Evolutionary conservation across 345 rosid species (phyloP), one percentile per base, ranked within the genome.

Genomic region (Populus alba): DNA sequence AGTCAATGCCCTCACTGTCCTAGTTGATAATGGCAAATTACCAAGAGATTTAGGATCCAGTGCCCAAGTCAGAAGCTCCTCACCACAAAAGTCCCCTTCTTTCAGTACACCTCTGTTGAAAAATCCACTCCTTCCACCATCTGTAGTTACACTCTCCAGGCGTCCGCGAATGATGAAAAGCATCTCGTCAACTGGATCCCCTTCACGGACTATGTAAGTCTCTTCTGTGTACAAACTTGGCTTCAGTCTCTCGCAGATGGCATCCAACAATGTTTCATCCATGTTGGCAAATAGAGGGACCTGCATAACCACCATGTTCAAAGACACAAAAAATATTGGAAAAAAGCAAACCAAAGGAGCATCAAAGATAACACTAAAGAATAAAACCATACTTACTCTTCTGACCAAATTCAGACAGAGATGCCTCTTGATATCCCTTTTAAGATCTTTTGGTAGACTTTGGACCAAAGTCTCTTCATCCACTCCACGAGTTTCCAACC

Each of bases 161-260:
- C 92, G 83, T 16, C 97, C 98, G 2, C 94, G 89, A 17, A 94
- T 94, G 29, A 94, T 91, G 83, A 92, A 94, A 10, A 94, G 88
- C 98, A 94, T 94, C 81, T 92, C 95, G 70, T 91, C 87, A 3
- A 94, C 98, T 0, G 98, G 98, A 41, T 94, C 98, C 23, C 92
- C 98, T 90, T 94, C 97, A 23, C 97, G 86, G 43, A 92, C 97
- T 5, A 94, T 85, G 77, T 84, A 89, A 7, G 97, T 94, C 5
- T 82, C 73, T 53, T 92, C 92, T 27, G 97, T 92, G 86, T 87
- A 94, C 73, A 94, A 74, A 81, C 91, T 89, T 31, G 98, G 97
- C 80, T 91, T 94, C 70, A 94, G 77, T 74, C 98, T 87, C 81
- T 94, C 98, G n/a, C 98, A 94, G 9, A 94, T 94, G 7, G 97